A percentile compares a stretch with the other conserved stretches of the same genome.
Conservation (phyloP, 2,329 filamentous ascomycete genomes). For the Diaporthe vaccinii region DNA sequence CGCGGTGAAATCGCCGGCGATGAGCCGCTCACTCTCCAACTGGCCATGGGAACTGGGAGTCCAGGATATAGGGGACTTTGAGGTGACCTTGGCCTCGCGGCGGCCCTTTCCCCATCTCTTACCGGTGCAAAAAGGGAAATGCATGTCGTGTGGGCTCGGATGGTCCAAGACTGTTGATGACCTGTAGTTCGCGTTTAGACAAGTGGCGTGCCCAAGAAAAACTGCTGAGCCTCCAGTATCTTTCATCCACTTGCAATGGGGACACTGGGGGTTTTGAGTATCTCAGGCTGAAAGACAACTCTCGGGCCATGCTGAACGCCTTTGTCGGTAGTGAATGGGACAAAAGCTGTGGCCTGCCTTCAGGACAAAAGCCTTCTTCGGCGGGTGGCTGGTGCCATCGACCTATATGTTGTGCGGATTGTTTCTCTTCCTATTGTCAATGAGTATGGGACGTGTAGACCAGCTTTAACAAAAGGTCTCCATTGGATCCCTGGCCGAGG, state of each 20-base stretch:
- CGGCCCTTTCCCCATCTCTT: conserved; percentile 12
- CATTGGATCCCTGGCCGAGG: neutral
- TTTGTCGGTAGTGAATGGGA: neutral
- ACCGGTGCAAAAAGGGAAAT: neutral
- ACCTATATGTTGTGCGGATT: neutral
- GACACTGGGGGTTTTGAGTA: neutral
- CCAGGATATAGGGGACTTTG: neutral
- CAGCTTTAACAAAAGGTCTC: neutral
- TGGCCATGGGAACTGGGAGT: conserved; percentile 9
- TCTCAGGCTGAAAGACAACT: neutral
- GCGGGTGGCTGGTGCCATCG: neutral
- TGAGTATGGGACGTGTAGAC: neutral
- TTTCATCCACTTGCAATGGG: neutral
- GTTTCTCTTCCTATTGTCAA: neutral
- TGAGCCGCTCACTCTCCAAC: neutral
- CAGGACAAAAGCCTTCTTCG: neutral
- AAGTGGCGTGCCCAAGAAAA: neutral
- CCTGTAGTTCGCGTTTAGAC: neutral
- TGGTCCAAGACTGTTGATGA: neutral
- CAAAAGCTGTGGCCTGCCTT: neutral
- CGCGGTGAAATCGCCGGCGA: conserved; percentile 25
- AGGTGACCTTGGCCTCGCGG: neutral
- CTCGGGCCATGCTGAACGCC: too few relatives aligned
- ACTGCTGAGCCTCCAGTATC: neutral
- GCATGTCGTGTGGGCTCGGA: conserved; percentile 8